Percentiles rank a stretch among this genome's conserved stretches.
Evolutionary conservation across 148 eudicot species (phyloP).

Genomic region (Arctostaphylos glauca): DNA sequence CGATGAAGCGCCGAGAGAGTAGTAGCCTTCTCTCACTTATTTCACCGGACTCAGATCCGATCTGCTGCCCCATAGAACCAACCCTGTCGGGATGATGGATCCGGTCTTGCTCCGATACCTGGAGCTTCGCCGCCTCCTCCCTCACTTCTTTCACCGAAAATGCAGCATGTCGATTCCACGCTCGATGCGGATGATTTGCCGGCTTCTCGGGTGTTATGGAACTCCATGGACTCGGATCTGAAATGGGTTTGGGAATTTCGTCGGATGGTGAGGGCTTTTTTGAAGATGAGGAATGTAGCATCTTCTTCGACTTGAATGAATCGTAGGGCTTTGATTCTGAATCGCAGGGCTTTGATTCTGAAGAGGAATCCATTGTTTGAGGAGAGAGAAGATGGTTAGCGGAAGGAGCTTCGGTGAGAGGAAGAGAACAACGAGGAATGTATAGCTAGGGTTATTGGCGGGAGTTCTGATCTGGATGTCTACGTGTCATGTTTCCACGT

Average conservation of each 20-base stretch:
- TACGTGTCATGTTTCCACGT: slow-evolving; percentile 37
- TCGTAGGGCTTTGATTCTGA: slow-evolving; percentile 22
- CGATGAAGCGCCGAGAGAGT: too few relatives aligned
- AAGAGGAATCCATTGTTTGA: slow-evolving; percentile 29
- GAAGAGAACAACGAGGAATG: background rate
- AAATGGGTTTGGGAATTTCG: background rate
- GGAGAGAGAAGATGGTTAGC: background rate
- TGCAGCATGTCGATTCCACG: slow-evolving; percentile 32
- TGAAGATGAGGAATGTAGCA: slow-evolving; percentile 20
- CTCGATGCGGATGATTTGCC: slow-evolving; percentile 27
- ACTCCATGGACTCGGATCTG: slow-evolving; percentile 28
- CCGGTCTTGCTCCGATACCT: slow-evolving; percentile 19
- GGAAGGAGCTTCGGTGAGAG: background rate
- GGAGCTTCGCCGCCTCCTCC: slow-evolving; percentile 35
- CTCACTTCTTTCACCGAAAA: slow-evolving; percentile 57
- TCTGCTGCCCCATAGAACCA: background rate
- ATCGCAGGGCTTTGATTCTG: slow-evolving; percentile 14
- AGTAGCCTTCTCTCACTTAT: too few relatives aligned
- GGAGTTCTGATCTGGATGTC: slow-evolving; percentile 18
- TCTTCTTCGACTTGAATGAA: slow-evolving; percentile 51
- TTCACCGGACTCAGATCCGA: slow-evolving; percentile 7
- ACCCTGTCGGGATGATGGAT: slow-evolving; percentile 11
- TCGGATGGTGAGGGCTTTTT: slow-evolving; percentile 25
- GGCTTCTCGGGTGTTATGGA: slow-evolving; percentile 51
- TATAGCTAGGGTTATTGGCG: slow-evolving; percentile 29